Base-by-base conservation (phyloP, 306 rosid genomes). In the Quercus aquifolioides region DNA sequence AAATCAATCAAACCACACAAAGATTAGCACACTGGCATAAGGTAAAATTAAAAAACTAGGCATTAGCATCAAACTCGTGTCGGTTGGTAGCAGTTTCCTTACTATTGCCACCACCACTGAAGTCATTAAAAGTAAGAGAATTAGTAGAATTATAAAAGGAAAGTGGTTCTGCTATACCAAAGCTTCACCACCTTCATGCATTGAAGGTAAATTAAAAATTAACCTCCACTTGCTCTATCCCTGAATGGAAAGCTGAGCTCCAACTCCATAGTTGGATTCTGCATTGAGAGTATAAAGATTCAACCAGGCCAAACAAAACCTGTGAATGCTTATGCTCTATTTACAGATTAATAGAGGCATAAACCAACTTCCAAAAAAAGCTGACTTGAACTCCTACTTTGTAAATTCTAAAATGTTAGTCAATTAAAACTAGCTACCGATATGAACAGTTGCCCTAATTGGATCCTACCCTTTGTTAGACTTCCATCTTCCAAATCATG, bases 191-290 rank as follows among this genome's bases (percentile, higher is more conserved):
- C 85, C 88, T 84, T 79, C 79, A 62, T 77, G 82, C 83, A 79
- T 84, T 82, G 97, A 92, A 94, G 94, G 92, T 78, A 90, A 88
- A 87, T 88, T 86, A 90, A 90, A 86, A 84, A 76, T 87, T 52
- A 87, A 89, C 99, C 99, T 90, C 98, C 95, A 83, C 85, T 90
- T 83, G 97, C 97, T 92, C 97, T 88, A 79, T 92, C 87, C 97
- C 92, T 86, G 85, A 69, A 55, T 71, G 97, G 97, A 92, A 89
- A 81, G 75, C 74, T 84, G 89, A 92, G 98, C 99, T 83, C 96
- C 99, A 89, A 91, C 97, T 62, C 91, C 95, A 31, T 76, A 76
- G 94, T 89, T 85, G 99, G 97, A 76, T 89, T 93, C 99, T 93
- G 99, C 87, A 87, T 73, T n/a, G 85, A 63, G 92, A 89, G 96